Evolutionary conservation across 1,284 basidiomycete genomes (phyloP), one percentile per base, ranked within the genome.

Genomic region (Pseudozyma tsukubaensis): DNA sequence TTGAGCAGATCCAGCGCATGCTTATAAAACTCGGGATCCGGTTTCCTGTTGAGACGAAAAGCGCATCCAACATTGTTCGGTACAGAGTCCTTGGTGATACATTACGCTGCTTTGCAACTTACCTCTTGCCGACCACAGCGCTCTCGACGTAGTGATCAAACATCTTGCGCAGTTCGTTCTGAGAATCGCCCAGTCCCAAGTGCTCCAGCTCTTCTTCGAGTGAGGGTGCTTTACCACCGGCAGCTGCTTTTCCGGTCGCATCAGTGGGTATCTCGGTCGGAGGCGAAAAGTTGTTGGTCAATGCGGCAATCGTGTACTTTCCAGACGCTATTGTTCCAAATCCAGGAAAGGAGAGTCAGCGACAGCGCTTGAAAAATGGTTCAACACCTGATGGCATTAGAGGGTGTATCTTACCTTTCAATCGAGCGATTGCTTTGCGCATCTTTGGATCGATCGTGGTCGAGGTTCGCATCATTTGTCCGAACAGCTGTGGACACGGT

Each of bases 71-170:
- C 50, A 40, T 29, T 14, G 18, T 12, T 35, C 7, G 12, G 24
- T 4, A 36, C 19, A 13, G 39, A 43, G n/a, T 6, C n/a, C n/a
- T 29, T 29, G 24, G 3, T 29, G 24, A 29, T 3, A 29, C 24
- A 3, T 29, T 29, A 29, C 24, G 8, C 2, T 34, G 29, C 45
- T 32, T 10, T n/a, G 18, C 5, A 35, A 56, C 78, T 32, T 51
- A 83, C 84, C 85, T 59, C 59, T 84, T 68, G 9, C 83, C 83
- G 21, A 83, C 84, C 6, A 83, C 73, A 21, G 82, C 78, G 45
- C 83, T 84, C 61, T 85, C 84, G 56, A 85, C 72, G 57, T 81
- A 85, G 39, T 69, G 59, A 51, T 85, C 80, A 49, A 85, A 85
- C 68, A 84, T 50, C 29, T 62, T 54, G 44, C 74, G 76, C 50